Conservation (phyloP, 805 yeast genomes). For the Ogataea philodendri region DNA sequence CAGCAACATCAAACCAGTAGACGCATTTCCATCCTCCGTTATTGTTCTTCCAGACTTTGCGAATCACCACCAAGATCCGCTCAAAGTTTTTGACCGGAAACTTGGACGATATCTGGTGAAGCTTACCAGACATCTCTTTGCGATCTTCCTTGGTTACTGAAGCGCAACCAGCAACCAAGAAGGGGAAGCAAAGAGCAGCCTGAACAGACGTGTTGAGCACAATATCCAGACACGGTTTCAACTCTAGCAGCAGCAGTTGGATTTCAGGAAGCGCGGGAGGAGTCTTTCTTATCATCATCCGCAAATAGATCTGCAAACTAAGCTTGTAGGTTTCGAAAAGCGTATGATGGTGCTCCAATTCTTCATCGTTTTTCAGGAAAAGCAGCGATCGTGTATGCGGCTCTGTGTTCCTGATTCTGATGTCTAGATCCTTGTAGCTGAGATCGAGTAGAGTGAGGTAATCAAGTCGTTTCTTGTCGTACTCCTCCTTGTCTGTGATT, state of each 20-base stretch:
- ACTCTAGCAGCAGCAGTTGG: slow-evolving; percentile 17
- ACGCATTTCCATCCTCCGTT: slow-evolving; percentile 32
- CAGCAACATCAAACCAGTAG: slow-evolving; percentile 38
- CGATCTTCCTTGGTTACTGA: slow-evolving; percentile 25
- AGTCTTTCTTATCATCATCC: slow-evolving; percentile 17
- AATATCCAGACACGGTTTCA: slow-evolving; percentile 17
- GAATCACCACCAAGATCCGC: slow-evolving; percentile 31
- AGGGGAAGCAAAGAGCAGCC: slow-evolving; percentile 34
- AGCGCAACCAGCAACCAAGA: slow-evolving; percentile 33
- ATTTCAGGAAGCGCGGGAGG: slow-evolving; percentile 26
- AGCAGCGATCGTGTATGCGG: slow-evolving; percentile 20
- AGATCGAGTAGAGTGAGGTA: slow-evolving; percentile 8
- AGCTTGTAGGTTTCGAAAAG: slow-evolving; percentile 35
- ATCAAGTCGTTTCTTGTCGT: slow-evolving; percentile 6
- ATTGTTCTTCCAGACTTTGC: slow-evolving; percentile 37
- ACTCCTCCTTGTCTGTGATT: neutral
- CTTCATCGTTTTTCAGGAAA: slow-evolving; percentile 23
- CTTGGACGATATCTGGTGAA: slow-evolving; percentile 25
- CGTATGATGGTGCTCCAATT: slow-evolving; percentile 32
- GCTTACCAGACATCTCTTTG: slow-evolving; percentile 21
- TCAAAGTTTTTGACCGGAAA: slow-evolving; percentile 36
- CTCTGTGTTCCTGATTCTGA: slow-evolving; percentile 14
- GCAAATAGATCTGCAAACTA: slow-evolving; percentile 20
- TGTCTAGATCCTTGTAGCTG: slow-evolving; percentile 13
- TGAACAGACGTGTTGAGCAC: slow-evolving; percentile 19